Evolutionary conservation across 768 basidiomycete species (phyloP).

Genomic region (Termitomyces sp.): DNA sequence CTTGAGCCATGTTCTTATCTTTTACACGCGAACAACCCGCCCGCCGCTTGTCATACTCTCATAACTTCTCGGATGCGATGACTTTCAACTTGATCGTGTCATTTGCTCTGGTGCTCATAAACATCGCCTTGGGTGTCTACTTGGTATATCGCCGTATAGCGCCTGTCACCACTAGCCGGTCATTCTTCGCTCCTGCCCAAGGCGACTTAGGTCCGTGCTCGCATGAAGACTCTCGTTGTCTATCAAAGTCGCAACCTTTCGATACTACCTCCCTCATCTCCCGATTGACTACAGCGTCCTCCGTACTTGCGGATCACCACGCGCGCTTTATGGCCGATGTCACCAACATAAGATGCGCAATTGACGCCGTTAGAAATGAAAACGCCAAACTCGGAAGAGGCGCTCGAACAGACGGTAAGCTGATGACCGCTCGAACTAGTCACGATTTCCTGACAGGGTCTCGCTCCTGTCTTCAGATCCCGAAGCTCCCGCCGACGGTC

Average conservation of each 20-base stretch:
- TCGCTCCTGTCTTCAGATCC: too few relatives aligned
- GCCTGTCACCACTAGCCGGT: too few relatives aligned
- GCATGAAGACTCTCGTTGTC: background rate
- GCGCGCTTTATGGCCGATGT: background rate
- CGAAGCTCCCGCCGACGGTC: background rate
- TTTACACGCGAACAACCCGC: background rate
- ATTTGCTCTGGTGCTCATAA: background rate
- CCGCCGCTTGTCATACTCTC: background rate
- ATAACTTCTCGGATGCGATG: background rate
- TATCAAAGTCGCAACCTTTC: background rate
- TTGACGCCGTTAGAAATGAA: background rate
- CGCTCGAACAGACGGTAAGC: too few relatives aligned
- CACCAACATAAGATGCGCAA: background rate
- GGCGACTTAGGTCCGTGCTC: too few relatives aligned
- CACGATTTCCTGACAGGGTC: too few relatives aligned
- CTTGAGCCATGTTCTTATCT: background rate
- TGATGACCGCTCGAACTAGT: too few relatives aligned
- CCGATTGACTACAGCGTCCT: background rate
- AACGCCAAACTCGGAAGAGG: too few relatives aligned
- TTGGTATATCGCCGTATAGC: background rate
- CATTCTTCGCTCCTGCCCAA: background rate
- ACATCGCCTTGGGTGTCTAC: background rate
- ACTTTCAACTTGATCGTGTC: background rate
- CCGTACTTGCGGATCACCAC: background rate
- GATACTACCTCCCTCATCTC: background rate